Conservation (phyloP, 2,329 filamentous ascomycete species). For the Truncatella angustata region DNA sequence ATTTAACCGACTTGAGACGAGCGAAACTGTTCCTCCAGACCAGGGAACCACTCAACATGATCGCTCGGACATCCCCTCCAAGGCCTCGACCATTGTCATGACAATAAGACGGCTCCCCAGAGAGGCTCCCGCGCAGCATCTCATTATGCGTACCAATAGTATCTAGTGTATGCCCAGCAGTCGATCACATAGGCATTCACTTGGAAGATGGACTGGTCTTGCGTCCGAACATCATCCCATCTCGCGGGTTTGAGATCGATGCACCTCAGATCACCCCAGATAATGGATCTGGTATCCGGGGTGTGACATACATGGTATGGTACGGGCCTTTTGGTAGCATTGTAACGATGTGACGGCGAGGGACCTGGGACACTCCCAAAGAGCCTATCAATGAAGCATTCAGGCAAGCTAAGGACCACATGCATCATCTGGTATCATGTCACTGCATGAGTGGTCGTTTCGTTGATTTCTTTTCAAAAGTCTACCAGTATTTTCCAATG, state of each 20-base stretch:
- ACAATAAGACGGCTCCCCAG: too few species aligned
- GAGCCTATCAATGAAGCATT: not conserved
- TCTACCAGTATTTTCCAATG: too few species aligned
- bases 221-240: not conserved
- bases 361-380: not conserved
- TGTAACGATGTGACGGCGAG: slow-evolving; percentile 5
- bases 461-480: slow-evolving; percentile 1
- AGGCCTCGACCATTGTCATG: slow-evolving; percentile 16
- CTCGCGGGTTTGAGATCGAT: slow-evolving; percentile 5
- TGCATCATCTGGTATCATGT: slow-evolving; percentile 2
- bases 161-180: too few species aligned
- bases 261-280: slow-evolving; percentile 6
- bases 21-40: slow-evolving; percentile 18
- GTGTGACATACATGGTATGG: not conserved
- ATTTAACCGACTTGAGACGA: slow-evolving; percentile 21
- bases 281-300: not conserved
- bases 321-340: slow-evolving; percentile 1
- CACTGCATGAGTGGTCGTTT: slow-evolving; percentile 1
- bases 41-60: slow-evolving; percentile 16
- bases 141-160: too few species aligned
- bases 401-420: not conserved
- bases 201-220: not conserved
- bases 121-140: too few species aligned
- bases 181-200: too few species aligned
- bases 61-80: slow-evolving; percentile 13